Base-by-base conservation (phyloP, 2,329 filamentous ascomycete genomes). In the Sclerotinia minor region DNA sequence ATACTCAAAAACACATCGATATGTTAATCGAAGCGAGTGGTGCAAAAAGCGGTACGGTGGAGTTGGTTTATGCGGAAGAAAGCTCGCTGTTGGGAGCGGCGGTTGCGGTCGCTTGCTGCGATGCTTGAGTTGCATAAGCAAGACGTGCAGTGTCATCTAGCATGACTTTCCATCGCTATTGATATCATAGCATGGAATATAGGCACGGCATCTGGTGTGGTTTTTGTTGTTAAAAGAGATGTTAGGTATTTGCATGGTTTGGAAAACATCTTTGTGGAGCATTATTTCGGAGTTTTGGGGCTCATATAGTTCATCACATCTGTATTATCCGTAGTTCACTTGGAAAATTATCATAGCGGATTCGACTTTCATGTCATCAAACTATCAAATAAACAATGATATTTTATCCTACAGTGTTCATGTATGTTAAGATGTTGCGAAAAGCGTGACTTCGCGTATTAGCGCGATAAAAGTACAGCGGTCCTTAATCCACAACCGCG, bases 1-100 rank as follows among this genome's bases (percentile, higher is more conserved):
- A 80, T 53, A 89, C 88, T 74, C 90, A 94, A 76, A 76, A 76
- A 7, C 87, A 87, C 72, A 79, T 94, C 58, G 82, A 92, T 73
- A 79, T 82, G 50, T 79, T 94, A 11, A 83, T 87, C 73, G 60
- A 78, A 71, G 68, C 76, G 74, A 73, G 80, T 76, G 61, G 80
- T 76, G 69, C 81, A 72, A 58, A 75, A 73, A 38, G 72, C 70
- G 79, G 79, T 24, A 78, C 80, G 3, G 85, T 92, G 29, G 83
- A 85, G 64, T 81, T 94, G 32, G 87, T 91, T 61, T 84, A 88
- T 59, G 89, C 90, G 17, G 83, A 87, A 67, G 91, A 94, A 78
- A 92, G 90, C 74, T 91, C 90, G 1, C 83, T 94, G 65, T 84
- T 90, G 54, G 91, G 91, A 3, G 91, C 91, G 4, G 91, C 90